Evolutionary conservation across 73 alveolate genomes (phyloP).

Genomic region (Paramecium bursaria): DNA sequence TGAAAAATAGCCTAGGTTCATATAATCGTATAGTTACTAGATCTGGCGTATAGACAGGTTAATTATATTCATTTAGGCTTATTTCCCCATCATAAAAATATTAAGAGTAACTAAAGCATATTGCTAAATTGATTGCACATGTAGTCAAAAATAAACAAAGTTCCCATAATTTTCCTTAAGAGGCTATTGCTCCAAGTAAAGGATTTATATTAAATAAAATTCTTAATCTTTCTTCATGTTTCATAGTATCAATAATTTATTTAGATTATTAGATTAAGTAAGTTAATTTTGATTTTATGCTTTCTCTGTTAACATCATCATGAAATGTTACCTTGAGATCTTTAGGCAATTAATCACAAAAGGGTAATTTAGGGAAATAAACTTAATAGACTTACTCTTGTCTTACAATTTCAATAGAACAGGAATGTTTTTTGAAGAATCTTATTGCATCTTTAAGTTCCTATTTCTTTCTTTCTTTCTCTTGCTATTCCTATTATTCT

Average conservation of each 20-base stretch:
- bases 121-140: background rate
- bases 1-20: slow-evolving; percentile 10
- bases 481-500: background rate
- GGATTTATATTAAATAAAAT: background rate
- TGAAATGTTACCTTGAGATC: slow-evolving; percentile 72
- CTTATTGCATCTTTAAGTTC: slow-evolving; percentile 75
- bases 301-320: slow-evolving; percentile 74
- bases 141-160: background rate
- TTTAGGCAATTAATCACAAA: slow-evolving; percentile 74
- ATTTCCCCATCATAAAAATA: background rate
- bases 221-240: slow-evolving; percentile 61
- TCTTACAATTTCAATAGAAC: slow-evolving; percentile 75
- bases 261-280: slow-evolving; percentile 74
- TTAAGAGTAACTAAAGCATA: background rate
- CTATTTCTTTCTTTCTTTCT: slow-evolving; percentile 32
- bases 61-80: background rate
- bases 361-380: slow-evolving; percentile 77
- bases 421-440: slow-evolving; percentile 70
- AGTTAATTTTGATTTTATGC: slow-evolving; percentile 70
- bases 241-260: slow-evolving; percentile 73
- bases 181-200: slow-evolving; percentile 11
- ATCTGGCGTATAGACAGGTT: too few species aligned
- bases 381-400: slow-evolving; percentile 71
- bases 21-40: too few species aligned
- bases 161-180: slow-evolving; percentile 11